Percentiles rank a stretch among this genome's conserved stretches.
Conservation (phyloP, 306 rosid species). For the Dalbergia cultrata region DNA sequence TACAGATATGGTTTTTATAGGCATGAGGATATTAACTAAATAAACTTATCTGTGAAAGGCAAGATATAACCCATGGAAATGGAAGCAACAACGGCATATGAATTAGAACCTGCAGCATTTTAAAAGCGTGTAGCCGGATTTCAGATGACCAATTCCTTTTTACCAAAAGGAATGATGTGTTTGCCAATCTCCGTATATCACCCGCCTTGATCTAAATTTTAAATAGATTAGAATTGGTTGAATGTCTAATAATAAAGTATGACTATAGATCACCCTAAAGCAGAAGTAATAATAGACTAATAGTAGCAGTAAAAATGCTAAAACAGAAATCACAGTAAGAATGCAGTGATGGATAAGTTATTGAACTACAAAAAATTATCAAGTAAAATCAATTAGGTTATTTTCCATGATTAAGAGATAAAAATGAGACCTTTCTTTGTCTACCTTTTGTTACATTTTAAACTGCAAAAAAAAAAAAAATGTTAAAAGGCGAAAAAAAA, state of each 20-base stretch:
- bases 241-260: constrained; percentile 23
- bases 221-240: constrained; percentile 30
- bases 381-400: constrained; percentile 12
- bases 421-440: background rate
- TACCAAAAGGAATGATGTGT: constrained; percentile 75
- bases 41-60: background rate
- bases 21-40: constrained; percentile 34
- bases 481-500: background rate
- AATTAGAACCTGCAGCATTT: constrained; percentile 85
- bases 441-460: background rate
- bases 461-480: background rate
- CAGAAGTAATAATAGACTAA: constrained; percentile 25
- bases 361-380: constrained; percentile 13
- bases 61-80: constrained; percentile 21
- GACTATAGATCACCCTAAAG: constrained; percentile 2
- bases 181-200: constrained; percentile 76
- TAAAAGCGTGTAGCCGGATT: constrained; percentile 95
- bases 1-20: constrained; percentile 33
- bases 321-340: constrained; percentile 9
- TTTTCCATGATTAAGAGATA: background rate
- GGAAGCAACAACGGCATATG: constrained; percentile 39
- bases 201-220: constrained; percentile 75
- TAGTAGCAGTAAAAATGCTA: background rate
- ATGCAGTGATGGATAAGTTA: background rate
- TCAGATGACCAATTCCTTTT: constrained; percentile 91